Percentiles rank a stretch among this genome's conserved stretches.
These are phyloP conservation scores for Moringa oleifera DNA, from an alignment of 345 rosid genomes.

Conservation along the genomic window DNA sequence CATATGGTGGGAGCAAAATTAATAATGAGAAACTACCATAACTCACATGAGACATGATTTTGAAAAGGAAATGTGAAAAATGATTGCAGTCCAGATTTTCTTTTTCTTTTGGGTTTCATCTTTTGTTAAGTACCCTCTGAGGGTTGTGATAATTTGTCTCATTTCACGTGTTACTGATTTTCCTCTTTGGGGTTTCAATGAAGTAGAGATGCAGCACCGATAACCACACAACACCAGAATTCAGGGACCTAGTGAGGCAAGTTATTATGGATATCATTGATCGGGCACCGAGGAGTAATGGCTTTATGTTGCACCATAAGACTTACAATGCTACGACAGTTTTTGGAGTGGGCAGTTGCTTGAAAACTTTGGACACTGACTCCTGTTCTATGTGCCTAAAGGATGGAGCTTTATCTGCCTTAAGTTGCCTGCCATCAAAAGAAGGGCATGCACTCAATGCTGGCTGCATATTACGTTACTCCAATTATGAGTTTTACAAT, in stretches of 20 bases:
- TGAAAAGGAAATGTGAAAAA: too few species aligned
- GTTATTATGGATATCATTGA: slow-evolving; percentile 14
- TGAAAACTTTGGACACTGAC: slow-evolving; percentile 31
- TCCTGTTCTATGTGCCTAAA: slow-evolving; percentile 33
- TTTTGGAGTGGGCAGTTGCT: slow-evolving; percentile 40
- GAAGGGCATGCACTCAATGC: slow-evolving; percentile 45
- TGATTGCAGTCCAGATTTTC: neutral
- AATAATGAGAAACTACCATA: too few species aligned
- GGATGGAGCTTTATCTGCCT: slow-evolving; percentile 25
- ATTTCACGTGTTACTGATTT: slow-evolving; percentile 1
- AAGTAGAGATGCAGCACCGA: slow-evolving; percentile 33
- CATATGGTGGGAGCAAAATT: too few species aligned
- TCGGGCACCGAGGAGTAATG: slow-evolving; percentile 26
- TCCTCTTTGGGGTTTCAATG: neutral
- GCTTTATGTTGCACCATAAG: slow-evolving; percentile 20
- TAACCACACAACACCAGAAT: slow-evolving; percentile 7
- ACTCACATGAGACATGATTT: too few species aligned
- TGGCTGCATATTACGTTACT: slow-evolving; percentile 50
- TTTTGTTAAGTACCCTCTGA: too few species aligned
- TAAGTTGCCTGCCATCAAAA: slow-evolving; percentile 31
- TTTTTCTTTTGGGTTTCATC: too few species aligned
- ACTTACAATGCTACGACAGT: slow-evolving; percentile 13
- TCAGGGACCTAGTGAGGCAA: slow-evolving; percentile 22
- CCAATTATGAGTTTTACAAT: slow-evolving; percentile 27
- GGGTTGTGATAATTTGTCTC: neutral